Percentiles rank a stretch among this genome's conserved stretches.
These are phyloP conservation scores for Cryptococcus sp. DNA, from an alignment of 1,284 basidiomycete species.

Conservation along the genomic window DNA sequence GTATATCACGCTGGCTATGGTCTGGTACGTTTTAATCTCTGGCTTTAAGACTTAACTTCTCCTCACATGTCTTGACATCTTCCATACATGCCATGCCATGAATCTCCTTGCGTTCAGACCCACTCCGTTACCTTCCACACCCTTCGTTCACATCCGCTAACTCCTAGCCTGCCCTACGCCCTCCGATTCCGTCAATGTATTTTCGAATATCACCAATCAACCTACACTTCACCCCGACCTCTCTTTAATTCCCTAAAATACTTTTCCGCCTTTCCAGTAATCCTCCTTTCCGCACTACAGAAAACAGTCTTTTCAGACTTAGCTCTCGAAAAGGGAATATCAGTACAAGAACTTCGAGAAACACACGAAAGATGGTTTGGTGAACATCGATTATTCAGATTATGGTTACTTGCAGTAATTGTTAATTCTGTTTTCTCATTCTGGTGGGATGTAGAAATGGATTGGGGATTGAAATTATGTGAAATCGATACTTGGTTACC, in stretches of 20 bases:
- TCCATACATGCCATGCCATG: background rate
- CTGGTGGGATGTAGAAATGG: slow-evolving; percentile 99
- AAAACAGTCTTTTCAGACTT: slow-evolving; percentile 61
- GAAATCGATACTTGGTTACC: slow-evolving; percentile 49
- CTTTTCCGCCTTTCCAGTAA: slow-evolving; percentile 94
- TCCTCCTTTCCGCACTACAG: slow-evolving; percentile 85
- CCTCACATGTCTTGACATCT: too few species aligned
- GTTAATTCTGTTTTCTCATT: slow-evolving; percentile 93
- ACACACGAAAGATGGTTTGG: slow-evolving; percentile 62
- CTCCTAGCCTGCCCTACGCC: slow-evolving; percentile 84
- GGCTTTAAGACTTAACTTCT: too few species aligned
- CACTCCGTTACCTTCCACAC: background rate
- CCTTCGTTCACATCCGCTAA: background rate
- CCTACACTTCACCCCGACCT: slow-evolving; percentile 64
- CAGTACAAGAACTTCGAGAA: slow-evolving; percentile 39
- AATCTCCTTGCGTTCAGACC: background rate
- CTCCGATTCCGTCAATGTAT: slow-evolving; percentile 91
- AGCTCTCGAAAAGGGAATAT: slow-evolving; percentile 53
- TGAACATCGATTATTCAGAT: slow-evolving; percentile 69
- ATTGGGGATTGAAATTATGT: slow-evolving; percentile 89
- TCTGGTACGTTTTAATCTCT: slow-evolving; percentile 69
- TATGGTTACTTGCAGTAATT: slow-evolving; percentile 80
- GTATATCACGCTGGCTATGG: slow-evolving; percentile 75
- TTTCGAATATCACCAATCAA: slow-evolving; percentile 70
- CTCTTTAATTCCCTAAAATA: slow-evolving; percentile 97